Base-by-base conservation (phyloP, 495 filamentous ascomycete genomes). In the Neurospora sp. region DNA sequence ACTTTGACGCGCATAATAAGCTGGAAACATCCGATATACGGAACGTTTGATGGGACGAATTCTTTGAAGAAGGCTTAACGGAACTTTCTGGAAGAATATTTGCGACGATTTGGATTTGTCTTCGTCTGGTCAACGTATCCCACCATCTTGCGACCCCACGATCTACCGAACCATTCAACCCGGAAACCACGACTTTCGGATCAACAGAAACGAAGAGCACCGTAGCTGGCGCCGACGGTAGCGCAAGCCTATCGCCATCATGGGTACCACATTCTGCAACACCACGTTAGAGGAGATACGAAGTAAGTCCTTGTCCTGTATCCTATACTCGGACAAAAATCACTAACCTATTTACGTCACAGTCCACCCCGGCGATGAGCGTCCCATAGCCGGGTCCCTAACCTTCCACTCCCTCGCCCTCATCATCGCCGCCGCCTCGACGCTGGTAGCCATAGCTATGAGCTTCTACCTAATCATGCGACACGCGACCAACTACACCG, bases 401-500 rank as follows among this genome's bases (percentile, higher is more conserved):
- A 89, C 85, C 69, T 90, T 90, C 76, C 89, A 91, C 77, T 77
- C 85, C 41, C 79, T 90, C 40, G 85, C 84, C 69, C 74, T 85
- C 72, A 83, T 86, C 62, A 84, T 91, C 59, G 83, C 82, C 59
- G 89, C 84, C 69, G 84, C 80, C 48, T 88, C 87, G 69, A 85
- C 88, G 4, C 72, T 88, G n/a, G 76, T 92, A 44, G 83, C 90
- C 37, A 82, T 87, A 38, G 42, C 87, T 70, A 79, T 89, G 20
- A 88, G 89, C 42, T 80, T 89, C 66, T 90, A 84, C 78, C 81
- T 97, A 70, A 92, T 96, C 76, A 87, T 89, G 83, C 85, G 85
- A 77, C 94, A 97, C 88, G 92, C 92, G 27, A 87, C 86, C 9
- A 92, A 96, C 82, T 97, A 96, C 83, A 90, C 91, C 71, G 91